Conservation (phyloP, 2,329 filamentous ascomycete species). For the Clonostachys rhizophaga region DNA sequence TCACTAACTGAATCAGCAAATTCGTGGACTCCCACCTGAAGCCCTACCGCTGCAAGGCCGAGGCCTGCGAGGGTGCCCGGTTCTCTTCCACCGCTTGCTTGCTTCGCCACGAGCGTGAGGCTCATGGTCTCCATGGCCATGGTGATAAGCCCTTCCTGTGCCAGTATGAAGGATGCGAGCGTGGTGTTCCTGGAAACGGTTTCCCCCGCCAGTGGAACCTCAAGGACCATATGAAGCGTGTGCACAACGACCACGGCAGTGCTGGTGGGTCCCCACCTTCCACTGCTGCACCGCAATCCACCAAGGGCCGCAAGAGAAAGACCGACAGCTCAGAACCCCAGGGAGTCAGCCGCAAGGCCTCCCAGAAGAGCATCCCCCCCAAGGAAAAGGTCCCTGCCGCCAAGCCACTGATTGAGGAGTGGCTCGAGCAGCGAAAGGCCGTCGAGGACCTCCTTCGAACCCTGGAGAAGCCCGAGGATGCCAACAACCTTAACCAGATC, state of each 20-base stretch:
- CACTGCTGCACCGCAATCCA: slow-evolving; percentile 16
- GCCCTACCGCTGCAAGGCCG: slow-evolving; percentile 90
- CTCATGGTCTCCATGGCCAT: slow-evolving; percentile 92
- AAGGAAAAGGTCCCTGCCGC: slow-evolving; percentile 20
- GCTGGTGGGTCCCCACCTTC: slow-evolving; percentile 33
- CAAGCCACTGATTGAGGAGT: slow-evolving; percentile 44
- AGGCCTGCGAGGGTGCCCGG: slow-evolving; percentile 75
- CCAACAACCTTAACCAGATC: slow-evolving; percentile 49
- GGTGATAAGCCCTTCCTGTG: slow-evolving; percentile 90
- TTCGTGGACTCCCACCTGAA: slow-evolving; percentile 95
- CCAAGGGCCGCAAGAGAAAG: slow-evolving; percentile 56
- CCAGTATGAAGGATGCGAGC: slow-evolving; percentile 82
- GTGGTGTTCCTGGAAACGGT: slow-evolving; percentile 75
- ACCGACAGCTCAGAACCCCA: slow-evolving; percentile 38
- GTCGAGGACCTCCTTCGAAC: slow-evolving; percentile 54
- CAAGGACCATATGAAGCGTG: slow-evolving; percentile 93
- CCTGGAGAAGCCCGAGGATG: slow-evolving; percentile 43
- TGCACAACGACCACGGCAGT: slow-evolving; percentile 64
- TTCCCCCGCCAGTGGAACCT: slow-evolving; percentile 96
- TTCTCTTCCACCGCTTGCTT: slow-evolving; percentile 96
- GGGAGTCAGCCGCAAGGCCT: slow-evolving; percentile 41
- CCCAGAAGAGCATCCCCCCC: slow-evolving; percentile 31
- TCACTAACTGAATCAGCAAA: slow-evolving; percentile 60
- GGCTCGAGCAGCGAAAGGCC: slow-evolving; percentile 58
- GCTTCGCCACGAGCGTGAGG: slow-evolving; percentile 91